phyloP scores from a whole-genome alignment of 2,329 filamentous ascomycete species.

The Dothistroma septosporum region DNA sequence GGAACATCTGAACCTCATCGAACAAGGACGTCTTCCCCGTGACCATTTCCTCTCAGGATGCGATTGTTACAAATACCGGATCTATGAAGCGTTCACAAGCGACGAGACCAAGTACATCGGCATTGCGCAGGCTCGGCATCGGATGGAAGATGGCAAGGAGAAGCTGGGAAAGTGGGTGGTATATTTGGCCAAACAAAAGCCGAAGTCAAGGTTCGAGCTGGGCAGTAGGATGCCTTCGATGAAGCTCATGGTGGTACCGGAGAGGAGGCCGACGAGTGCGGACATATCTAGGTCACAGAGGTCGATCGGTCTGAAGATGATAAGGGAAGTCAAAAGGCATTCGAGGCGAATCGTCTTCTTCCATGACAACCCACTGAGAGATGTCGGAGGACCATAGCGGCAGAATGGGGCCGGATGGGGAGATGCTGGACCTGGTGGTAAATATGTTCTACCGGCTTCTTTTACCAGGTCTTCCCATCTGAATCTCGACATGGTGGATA shows the following conservation, averaged over 20 bases:
- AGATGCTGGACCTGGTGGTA: not conserved
- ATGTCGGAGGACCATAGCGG: not conserved
- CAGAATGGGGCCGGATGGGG: not conserved
- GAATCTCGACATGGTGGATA: not conserved
- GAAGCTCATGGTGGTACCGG: not conserved
- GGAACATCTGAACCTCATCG: not conserved
- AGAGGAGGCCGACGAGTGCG: not conserved
- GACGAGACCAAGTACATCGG: conserved; percentile 1
- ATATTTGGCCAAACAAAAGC: conserved; percentile 3
- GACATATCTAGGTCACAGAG: not conserved
- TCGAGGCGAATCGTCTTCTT: not conserved
- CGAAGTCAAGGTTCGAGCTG: not conserved
- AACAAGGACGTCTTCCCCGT: not conserved
- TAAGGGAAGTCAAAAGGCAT: not conserved
- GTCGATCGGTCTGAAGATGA: not conserved
- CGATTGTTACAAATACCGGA: not conserved
- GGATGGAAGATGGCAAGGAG: not conserved
- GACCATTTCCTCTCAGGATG: not conserved
- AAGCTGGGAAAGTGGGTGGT: conserved; percentile 1
- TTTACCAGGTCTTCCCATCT: not conserved
- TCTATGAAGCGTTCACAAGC: conserved; percentile 3
- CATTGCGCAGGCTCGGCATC: not conserved
- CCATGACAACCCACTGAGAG: not conserved
- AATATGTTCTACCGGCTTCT: not conserved
- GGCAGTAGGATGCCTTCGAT: not conserved